Evolutionary conservation across 352 stramenopile genomes (phyloP).

Genomic region (Phytophthora melonis): DNA sequence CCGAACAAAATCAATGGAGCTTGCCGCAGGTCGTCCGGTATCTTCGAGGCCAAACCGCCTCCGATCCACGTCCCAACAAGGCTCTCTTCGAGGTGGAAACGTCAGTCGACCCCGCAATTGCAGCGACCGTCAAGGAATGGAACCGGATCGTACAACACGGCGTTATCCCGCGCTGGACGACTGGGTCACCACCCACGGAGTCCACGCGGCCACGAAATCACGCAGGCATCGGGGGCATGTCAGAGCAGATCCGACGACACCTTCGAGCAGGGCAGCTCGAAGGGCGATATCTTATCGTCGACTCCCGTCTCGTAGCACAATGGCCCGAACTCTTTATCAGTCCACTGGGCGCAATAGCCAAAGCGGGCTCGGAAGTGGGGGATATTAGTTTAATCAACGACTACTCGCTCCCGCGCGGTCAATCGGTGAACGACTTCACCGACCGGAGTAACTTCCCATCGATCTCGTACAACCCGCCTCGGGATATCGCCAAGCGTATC

Average conservation of each 20-base stretch:
- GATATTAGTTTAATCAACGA: constrained; percentile 32
- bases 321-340: constrained; percentile 30
- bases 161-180: constrained; percentile 4
- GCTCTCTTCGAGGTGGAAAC: not conserved
- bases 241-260: constrained; percentile 10
- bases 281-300: constrained; percentile 29
- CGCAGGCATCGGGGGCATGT: not conserved
- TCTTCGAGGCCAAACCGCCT: constrained; percentile 5
- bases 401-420: constrained; percentile 15
- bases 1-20: not conserved
- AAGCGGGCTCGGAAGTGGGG: not conserved
- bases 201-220: not conserved
- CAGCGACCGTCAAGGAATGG: not conserved
- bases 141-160: constrained; percentile 17
- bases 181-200: not conserved
- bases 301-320: not conserved
- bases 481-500: constrained; percentile 28
- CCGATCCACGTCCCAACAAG: constrained; percentile 22
- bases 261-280: constrained; percentile 14
- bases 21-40: not conserved
- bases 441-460: constrained; percentile 7
- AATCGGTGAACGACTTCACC: constrained; percentile 27
- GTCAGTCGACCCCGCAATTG: not conserved
- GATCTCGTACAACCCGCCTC: constrained; percentile 29
- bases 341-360: constrained; percentile 13